Conservation (phyloP, 2,329 filamentous ascomycete genomes). For the Lasiodiplodia sp. region DNA sequence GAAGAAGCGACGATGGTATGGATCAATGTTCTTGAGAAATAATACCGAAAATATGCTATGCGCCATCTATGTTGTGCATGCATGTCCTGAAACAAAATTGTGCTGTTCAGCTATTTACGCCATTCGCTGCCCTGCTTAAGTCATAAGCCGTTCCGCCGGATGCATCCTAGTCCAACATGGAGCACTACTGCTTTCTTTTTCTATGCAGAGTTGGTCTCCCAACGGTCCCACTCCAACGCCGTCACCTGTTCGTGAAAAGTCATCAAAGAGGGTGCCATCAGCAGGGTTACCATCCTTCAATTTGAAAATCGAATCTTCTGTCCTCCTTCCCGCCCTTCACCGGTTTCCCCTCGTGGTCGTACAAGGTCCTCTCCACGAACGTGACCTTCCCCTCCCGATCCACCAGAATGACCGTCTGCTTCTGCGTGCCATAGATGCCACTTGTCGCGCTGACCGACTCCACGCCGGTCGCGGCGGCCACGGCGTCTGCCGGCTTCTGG, state of each 20-base stretch:
- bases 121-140: background rate
- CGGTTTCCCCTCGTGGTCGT: slow-evolving; percentile 59
- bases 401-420: slow-evolving; percentile 68
- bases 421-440: slow-evolving; percentile 69
- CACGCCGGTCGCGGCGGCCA: slow-evolving; percentile 48
- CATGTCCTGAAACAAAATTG: background rate
- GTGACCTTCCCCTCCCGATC: slow-evolving; percentile 61
- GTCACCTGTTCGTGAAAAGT: background rate
- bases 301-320: slow-evolving; percentile 54
- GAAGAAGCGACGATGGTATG: background rate
- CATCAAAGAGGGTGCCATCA: background rate
- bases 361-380: slow-evolving; percentile 70
- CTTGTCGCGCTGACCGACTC: slow-evolving; percentile 47
- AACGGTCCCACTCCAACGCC: background rate
- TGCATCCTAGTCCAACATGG: background rate
- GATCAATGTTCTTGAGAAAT: background rate
- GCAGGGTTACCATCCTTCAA: slow-evolving; percentile 50
- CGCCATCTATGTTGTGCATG: slow-evolving; percentile 10
- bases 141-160: background rate
- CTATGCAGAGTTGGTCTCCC: background rate
- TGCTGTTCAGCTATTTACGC: slow-evolving; percentile 9
- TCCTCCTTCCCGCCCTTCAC: slow-evolving; percentile 58
- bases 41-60: background rate
- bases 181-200: slow-evolving; percentile 7
- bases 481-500: slow-evolving; percentile 49